Conservation (phyloP, 352 stramenopile genomes). For the Halophytophthora batemanensis region DNA sequence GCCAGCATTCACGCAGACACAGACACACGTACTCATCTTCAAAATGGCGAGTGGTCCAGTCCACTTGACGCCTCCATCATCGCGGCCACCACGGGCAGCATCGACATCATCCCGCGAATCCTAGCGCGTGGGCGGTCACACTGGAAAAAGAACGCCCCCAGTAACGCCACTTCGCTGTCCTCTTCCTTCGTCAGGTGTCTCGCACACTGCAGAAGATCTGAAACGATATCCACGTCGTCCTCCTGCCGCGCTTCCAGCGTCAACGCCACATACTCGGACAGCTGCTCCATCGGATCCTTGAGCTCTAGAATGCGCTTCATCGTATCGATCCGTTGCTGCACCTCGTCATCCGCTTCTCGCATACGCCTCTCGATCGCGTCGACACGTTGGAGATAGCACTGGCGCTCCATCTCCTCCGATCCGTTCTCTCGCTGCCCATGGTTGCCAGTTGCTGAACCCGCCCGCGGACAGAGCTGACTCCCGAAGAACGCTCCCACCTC, state of each 20-base stretch:
- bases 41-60: slow-evolving; percentile 30
- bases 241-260: slow-evolving; percentile 33
- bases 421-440: slow-evolving; percentile 5
- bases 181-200: slow-evolving; percentile 34
- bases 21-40: not conserved
- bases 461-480: slow-evolving; percentile 18
- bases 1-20: not conserved
- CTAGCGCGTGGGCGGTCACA: slow-evolving; percentile 24
- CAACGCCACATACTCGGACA: slow-evolving; percentile 58
- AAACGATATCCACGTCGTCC: slow-evolving; percentile 31
- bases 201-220: slow-evolving; percentile 53
- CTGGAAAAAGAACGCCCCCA: slow-evolving; percentile 66
- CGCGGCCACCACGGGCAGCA: slow-evolving; percentile 58
- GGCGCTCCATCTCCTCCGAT: slow-evolving; percentile 36
- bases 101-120: slow-evolving; percentile 24
- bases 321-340: slow-evolving; percentile 43
- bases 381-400: slow-evolving; percentile 36
- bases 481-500: slow-evolving; percentile 8
- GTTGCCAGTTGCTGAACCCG: not conserved
- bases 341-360: slow-evolving; percentile 25
- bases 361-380: slow-evolving; percentile 37
- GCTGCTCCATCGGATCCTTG: slow-evolving; percentile 51
- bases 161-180: slow-evolving; percentile 53
- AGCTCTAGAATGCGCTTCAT: slow-evolving; percentile 61
- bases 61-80: slow-evolving; percentile 46